Evolutionary conservation across 2,329 filamentous ascomycete species (phyloP).

Genomic region (Passalora sequoiae): DNA sequence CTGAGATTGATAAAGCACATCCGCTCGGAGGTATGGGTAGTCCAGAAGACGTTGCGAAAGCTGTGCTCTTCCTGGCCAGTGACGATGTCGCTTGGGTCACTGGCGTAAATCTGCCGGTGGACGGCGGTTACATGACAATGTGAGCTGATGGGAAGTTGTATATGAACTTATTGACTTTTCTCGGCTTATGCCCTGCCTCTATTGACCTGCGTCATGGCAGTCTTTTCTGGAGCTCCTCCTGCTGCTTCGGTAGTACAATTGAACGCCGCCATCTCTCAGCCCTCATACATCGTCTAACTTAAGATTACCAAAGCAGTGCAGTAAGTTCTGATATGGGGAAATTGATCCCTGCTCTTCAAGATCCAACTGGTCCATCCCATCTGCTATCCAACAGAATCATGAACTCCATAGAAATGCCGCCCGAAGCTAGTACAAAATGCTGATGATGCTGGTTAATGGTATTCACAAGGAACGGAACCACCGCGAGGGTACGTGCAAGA

Average conservation of each 20-base stretch:
- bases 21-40: conserved; percentile 33
- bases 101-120: conserved; percentile 12
- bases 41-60: conserved; percentile 39
- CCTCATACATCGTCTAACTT: too few species aligned
- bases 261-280: too few species aligned
- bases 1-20: conserved; percentile 30
- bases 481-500: not conserved
- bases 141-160: too few species aligned
- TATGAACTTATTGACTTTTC: too few species aligned
- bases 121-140: conserved; percentile 12
- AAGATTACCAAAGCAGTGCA: too few species aligned
- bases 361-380: too few species aligned
- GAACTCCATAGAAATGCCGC: conserved; percentile 3
- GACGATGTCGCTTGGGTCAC: conserved; percentile 32
- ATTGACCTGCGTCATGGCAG: too few species aligned
- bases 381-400: not conserved
- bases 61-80: conserved; percentile 43
- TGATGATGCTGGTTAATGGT: not conserved
- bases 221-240: too few species aligned
- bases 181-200: too few species aligned
- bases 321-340: too few species aligned
- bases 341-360: too few species aligned
- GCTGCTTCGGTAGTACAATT: too few species aligned
- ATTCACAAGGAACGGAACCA: not conserved
- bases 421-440: not conserved